Evolutionary conservation across 352 stramenopile genomes (phyloP), one percentile per base, ranked within the genome.

Genomic region (Phytophthora aleatoria): DNA sequence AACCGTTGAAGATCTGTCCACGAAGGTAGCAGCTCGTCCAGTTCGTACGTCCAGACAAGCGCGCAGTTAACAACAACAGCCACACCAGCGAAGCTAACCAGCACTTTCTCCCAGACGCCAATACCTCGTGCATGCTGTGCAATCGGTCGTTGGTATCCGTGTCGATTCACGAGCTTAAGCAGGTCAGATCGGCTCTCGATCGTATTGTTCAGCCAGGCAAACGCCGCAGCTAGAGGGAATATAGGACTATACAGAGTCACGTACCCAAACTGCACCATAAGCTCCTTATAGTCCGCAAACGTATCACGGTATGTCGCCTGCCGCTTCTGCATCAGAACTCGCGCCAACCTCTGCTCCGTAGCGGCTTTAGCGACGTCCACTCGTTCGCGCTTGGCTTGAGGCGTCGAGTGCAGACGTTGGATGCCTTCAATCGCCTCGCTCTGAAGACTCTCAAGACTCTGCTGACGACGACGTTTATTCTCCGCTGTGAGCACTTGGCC

Each of bases 61-160:
- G 88, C 92, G 57, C 92, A 98, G 74, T 98, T 98, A 51, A 96
- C 93, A 20, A 98, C 72, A 48, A 98, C 88, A 9, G 91, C 93
- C 71, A 97, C 84, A 0, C 97, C 86, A 1, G 92, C 95, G 24
- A 98, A 91, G 64, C 94, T 90, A 64, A 97, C 91, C 35, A 98
- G 79, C 53, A 98, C 87, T 53, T 94, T 86, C 55, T 96, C 90
- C 94, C 94, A 98, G 26, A 97, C 87, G 33, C 87, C 91, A 62
- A 97, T 94, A n/a, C 92, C 94, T 38, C 90, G 88, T 20, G 92
- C 89, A 67, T 97, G 94, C 67, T 96, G 74, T 3, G 90, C 83
- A 33, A 97, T 70, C 6, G 94, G 92, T 15, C 94, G 79, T 42
- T 95, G 85, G 62, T 95, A 91, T 52, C 79, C 89, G 57, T 95